Evolutionary conservation across 768 basidiomycete genomes (phyloP).

Genomic region (Piloderma croceum): DNA sequence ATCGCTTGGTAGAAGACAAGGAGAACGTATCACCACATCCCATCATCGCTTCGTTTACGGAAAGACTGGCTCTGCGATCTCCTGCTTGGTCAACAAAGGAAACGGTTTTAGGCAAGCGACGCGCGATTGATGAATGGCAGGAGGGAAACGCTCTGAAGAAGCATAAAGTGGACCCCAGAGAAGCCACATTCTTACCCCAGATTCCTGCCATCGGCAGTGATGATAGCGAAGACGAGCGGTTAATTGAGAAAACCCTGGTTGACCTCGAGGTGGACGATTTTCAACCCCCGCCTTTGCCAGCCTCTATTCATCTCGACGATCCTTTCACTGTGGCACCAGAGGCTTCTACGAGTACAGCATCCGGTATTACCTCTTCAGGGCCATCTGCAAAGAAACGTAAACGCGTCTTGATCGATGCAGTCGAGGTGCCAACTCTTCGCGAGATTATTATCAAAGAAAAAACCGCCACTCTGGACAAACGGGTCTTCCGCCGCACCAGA

Average conservation of each 20-base stretch:
- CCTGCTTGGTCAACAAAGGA: conserved; percentile 23
- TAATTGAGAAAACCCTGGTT: conserved; percentile 19
- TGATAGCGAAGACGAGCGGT: conserved; percentile 27
- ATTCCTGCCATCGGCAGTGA: conserved; percentile 24
- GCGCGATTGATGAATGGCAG: conserved; percentile 30
- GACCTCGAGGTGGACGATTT: neutral
- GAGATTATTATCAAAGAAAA: no score
- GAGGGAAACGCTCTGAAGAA: conserved; percentile 21
- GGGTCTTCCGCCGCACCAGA: neutral
- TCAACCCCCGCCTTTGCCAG: neutral
- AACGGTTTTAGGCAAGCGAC: conserved; percentile 41
- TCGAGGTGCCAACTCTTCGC: conserved; percentile 39
- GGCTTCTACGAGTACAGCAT: no score
- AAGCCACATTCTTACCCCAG: no score
- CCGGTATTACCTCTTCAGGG: conserved; percentile 5
- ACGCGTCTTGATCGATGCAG: conserved; percentile 46
- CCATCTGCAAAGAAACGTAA: conserved; percentile 38
- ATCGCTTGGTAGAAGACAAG: conserved; percentile 47
- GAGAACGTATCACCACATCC: conserved; percentile 51
- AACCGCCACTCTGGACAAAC: no score
- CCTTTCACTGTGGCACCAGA: no score
- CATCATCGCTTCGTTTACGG: conserved; percentile 34
- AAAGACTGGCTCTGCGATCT: conserved; percentile 39
- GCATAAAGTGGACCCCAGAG: conserved; percentile 18
- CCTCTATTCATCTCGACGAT: neutral